A percentile compares a stretch with the other conserved stretches of the same genome.
phyloP scores from a whole-genome alignment of 306 rosid species.

The Echinosophora koreensis region DNA sequence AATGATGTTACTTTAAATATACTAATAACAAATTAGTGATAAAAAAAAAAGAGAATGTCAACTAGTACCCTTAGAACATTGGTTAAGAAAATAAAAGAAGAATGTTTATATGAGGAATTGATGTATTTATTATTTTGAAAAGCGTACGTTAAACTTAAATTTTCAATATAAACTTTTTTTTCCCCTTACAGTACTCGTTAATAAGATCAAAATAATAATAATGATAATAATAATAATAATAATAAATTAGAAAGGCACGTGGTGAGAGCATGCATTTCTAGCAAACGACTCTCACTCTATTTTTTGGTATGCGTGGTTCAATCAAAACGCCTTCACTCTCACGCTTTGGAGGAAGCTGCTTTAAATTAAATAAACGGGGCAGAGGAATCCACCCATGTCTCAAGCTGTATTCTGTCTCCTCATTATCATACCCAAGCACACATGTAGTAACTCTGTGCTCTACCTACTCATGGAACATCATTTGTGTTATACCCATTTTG shows the following conservation, averaged over 20 bases:
- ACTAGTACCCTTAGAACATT: too few species aligned
- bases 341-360: background rate
- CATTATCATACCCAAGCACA: background rate
- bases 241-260: constrained; percentile 40
- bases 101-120: too few species aligned
- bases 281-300: background rate
- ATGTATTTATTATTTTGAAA: too few species aligned
- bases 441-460: constrained; percentile 5
- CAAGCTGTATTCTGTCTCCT: constrained; percentile 11
- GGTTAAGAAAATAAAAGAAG: too few species aligned
- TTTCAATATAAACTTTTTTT: too few species aligned
- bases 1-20: constrained; percentile 30
- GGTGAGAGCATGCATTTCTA: constrained; percentile 43
- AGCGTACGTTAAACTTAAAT: too few species aligned
- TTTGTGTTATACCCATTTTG: constrained; percentile 36
- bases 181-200: too few species aligned
- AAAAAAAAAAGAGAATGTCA: too few species aligned
- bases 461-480: constrained; percentile 47
- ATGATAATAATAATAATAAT: too few species aligned
- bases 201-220: too few species aligned
- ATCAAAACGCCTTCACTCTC: background rate
- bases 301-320: background rate
- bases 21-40: background rate
- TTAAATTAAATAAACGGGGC: constrained; percentile 5
- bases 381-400: constrained; percentile 36